Base-by-base conservation (phyloP, 257 asterid species). In the Ilex asprella region DNA sequence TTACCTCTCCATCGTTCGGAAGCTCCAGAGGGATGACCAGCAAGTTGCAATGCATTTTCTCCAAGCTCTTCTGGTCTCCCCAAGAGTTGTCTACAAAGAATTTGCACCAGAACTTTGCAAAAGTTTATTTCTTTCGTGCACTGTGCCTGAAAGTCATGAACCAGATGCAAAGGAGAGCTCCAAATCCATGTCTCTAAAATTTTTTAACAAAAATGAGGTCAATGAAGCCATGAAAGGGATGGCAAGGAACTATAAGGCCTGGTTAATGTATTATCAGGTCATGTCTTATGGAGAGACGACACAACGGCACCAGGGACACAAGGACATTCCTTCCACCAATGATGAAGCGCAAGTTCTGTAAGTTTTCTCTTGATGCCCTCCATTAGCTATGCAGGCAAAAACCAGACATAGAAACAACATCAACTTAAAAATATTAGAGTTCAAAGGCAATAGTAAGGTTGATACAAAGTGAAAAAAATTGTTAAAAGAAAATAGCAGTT, bases 221-320 rank as follows among this genome's bases (percentile, higher is more conserved):
- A 80, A 69, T 41, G 84, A 74, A 30, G 79, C 54, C 56, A 78
- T 91, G 80, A 77, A 76, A 65, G 71, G 80, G 78, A 81, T 91
- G 66, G 94, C 89, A 0, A 69, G 67, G 67, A 81, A 80, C 3
- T 91, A 76, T 55, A 88, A 84, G 81, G 95, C 96, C 0, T 89
- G 96, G 92, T 63, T 91, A 56, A 73, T 83, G 82, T 91, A 91
- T 57, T 86, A 88, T 66, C 92, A 78, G 74, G 89, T 91, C 12
- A 86, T 88, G 87, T 79, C 95, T 12, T 51, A 65, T 30, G 74
- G 74, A 16, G 70, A 78, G 59, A 49, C n/a, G 58, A 14, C 63
- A 56, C 62, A 52, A 55, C 70, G 31, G 59, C 67, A 39, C 21
- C 31, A 31, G 58, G 67, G 46, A 56, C 68, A 56, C 30, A 55